Evolutionary conservation across 805 yeast genomes (phyloP).

Genomic region (Ogataea populi-albae): DNA sequence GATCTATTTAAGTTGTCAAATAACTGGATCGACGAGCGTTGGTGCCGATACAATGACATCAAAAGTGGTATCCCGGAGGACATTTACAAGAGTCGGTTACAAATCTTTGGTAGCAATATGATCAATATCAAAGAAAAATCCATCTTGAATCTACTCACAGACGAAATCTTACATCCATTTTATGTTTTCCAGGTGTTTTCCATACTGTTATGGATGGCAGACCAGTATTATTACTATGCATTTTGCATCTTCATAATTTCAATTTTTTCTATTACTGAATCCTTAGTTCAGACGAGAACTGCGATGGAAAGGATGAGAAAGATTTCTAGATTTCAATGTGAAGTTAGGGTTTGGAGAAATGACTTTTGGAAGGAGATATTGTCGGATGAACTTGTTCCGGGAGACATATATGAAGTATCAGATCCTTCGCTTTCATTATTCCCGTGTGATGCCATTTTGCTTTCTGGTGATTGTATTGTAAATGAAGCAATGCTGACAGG

Average conservation of each 20-base stretch:
- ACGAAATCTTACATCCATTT: slow-evolving; percentile 93
- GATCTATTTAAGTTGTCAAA: slow-evolving; percentile 81
- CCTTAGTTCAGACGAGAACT: slow-evolving; percentile 80
- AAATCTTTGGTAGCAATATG: slow-evolving; percentile 75
- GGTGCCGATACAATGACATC: slow-evolving; percentile 59
- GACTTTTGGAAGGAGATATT: slow-evolving; percentile 86
- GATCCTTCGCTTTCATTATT: slow-evolving; percentile 72
- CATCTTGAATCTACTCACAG: slow-evolving; percentile 59
- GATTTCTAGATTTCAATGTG: slow-evolving; percentile 72
- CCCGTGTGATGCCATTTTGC: slow-evolving; percentile 86
- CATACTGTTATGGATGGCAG: slow-evolving; percentile 86
- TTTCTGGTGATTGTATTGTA: slow-evolving; percentile 93
- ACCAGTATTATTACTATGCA: slow-evolving; percentile 92
- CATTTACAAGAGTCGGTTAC: slow-evolving; percentile 60
- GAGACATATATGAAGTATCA: slow-evolving; percentile 89
- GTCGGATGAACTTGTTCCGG: slow-evolving; percentile 85
- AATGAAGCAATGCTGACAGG: slow-evolving; percentile 98
- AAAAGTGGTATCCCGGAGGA: slow-evolving; percentile 72
- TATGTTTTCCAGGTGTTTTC: slow-evolving; percentile 94
- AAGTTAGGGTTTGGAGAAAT: slow-evolving; percentile 84
- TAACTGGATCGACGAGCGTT: slow-evolving; percentile 81
- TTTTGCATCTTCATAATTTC: slow-evolving; percentile 88
- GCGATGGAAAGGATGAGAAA: slow-evolving; percentile 70
- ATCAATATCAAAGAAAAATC: slow-evolving; percentile 77
- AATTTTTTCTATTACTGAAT: slow-evolving; percentile 69